Evolutionary conservation across 805 yeast genomes (phyloP), one percentile per base, ranked within the genome.

Genomic region (Saccharomycopsis fermentans): DNA sequence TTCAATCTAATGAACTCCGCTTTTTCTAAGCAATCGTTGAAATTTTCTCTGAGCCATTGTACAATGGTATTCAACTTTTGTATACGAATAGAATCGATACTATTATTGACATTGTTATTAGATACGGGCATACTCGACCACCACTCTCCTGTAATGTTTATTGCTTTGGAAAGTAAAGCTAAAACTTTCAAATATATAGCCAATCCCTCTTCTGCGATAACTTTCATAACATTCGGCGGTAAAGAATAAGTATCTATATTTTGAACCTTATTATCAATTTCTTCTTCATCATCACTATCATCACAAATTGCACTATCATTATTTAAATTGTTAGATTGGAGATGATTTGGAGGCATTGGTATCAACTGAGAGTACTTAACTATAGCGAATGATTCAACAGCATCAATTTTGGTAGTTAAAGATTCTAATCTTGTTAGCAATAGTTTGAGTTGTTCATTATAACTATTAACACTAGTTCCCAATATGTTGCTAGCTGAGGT

Each of bases 11-110:
- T 79, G 65, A 80, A 83, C 66, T 92, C 97, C 0, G 97, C 97
- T 69, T 84, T 87, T 62, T 87, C 96, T 60, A 92, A 77, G 58
- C 89, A 82, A 66, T 90, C 96, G 70, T 94, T 92, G 72, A 90
- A 92, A 62, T 83, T 80, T 59, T 86, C 90, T 60, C 98, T 79
- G 6, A 89, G 84, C 96, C 97, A 90, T 71, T 94, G 97, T 12
- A 90, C 95, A 53, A 87, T 74, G 6, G 74, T 66, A 58, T 71
- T 71, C 59, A 32, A 67, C 66, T 52, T 67, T 64, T 16, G 64
- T 58, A 29, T 56, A n/a, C 57, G 37, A 14, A 12, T 40, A 16
- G 59, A n/a, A 26, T 61, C 60, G 24, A 16, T 36, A 26, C n/a
- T 52, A 43, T 14, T 26, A 36, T 52, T 50, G 14, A 19, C 29